Conservation (phyloP, 768 basidiomycete species). For the Leccinellum luteum region DNA sequence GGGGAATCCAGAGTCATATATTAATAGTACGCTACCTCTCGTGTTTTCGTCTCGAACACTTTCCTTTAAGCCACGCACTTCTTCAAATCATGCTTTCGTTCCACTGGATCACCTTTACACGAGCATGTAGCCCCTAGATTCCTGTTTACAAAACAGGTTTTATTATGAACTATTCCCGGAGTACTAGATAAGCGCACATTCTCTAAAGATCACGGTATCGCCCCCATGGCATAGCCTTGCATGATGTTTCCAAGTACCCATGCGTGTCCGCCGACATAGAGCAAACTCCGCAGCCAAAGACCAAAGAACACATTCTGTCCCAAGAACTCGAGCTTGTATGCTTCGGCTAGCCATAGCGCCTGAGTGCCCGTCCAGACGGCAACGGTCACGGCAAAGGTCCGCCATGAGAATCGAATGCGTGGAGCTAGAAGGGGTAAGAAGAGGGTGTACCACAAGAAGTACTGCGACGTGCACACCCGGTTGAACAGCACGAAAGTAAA, state of each 20-base stretch:
- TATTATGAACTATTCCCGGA: neutral
- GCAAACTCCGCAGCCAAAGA: slow-evolving; percentile 76
- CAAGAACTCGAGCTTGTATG: slow-evolving; percentile 87
- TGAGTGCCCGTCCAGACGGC: slow-evolving; percentile 76
- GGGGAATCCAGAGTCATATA: slow-evolving; percentile 1
- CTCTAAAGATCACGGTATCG: neutral
- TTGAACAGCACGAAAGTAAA: slow-evolving; percentile 92
- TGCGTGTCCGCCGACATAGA: slow-evolving; percentile 72
- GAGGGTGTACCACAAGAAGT: slow-evolving; percentile 95
- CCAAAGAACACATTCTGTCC: slow-evolving; percentile 68
- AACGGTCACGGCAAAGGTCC: slow-evolving; percentile 29
- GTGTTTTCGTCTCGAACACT: slow-evolving; percentile 16
- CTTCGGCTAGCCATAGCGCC: slow-evolving; percentile 87
- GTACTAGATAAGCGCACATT: neutral
- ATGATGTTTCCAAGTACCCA: slow-evolving; percentile 77
- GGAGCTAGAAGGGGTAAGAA: slow-evolving; percentile 83
- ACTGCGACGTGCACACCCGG: slow-evolving; percentile 98
- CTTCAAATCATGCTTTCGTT: slow-evolving; percentile 18
- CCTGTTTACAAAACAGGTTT: slow-evolving; percentile 14
- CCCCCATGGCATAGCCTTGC: slow-evolving; percentile 35
- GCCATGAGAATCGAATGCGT: slow-evolving; percentile 49
- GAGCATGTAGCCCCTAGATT: slow-evolving; percentile 22
- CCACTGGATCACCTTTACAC: slow-evolving; percentile 5
- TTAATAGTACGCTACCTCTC: slow-evolving; percentile 24
- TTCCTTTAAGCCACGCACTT: slow-evolving; percentile 12